phyloP scores from a whole-genome alignment of 208 protist genomes.

The Novymonas esmeraldas region DNA sequence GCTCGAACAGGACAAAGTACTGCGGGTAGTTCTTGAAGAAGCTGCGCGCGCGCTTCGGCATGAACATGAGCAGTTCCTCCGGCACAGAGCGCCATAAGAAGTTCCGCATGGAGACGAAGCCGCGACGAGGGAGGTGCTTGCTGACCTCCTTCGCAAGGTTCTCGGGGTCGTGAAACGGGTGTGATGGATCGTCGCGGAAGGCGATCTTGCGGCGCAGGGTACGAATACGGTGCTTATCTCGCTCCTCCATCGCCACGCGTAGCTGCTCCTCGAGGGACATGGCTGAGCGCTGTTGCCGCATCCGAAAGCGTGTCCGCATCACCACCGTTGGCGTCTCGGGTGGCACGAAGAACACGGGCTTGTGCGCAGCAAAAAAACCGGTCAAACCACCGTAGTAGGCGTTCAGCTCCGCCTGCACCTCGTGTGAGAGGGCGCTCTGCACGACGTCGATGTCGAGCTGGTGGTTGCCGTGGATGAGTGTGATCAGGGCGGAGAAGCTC shows the following conservation, averaged over 20 bases:
- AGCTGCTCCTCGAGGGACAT: slow-evolving; percentile 88
- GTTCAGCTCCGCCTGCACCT: slow-evolving; percentile 49
- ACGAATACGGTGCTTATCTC: slow-evolving; percentile 70
- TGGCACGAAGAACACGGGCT: slow-evolving; percentile 66
- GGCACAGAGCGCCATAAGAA: slow-evolving; percentile 73
- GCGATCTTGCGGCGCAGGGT: slow-evolving; percentile 79
- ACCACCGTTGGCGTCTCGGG: slow-evolving; percentile 63
- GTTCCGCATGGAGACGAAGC: slow-evolving; percentile 62
- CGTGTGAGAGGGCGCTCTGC: slow-evolving; percentile 33
- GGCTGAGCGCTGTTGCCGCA: slow-evolving; percentile 60
- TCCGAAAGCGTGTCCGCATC: slow-evolving; percentile 75
- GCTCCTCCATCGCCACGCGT: slow-evolving; percentile 53
- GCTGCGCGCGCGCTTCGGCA: slow-evolving; percentile 70
- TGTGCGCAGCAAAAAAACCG: slow-evolving; percentile 67
- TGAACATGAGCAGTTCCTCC: slow-evolving; percentile 75
- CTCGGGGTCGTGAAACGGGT: slow-evolving; percentile 89
- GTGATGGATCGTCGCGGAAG: slow-evolving; percentile 81
- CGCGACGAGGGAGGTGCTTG: slow-evolving; percentile 72
- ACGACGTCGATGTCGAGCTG: slow-evolving; percentile 52
- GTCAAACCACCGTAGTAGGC: slow-evolving; percentile 65
- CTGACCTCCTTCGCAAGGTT: slow-evolving; percentile 86
- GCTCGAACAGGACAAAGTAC: slow-evolving; percentile 89
- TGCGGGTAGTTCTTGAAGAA: slow-evolving; percentile 88
- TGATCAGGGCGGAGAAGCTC: slow-evolving; percentile 54
- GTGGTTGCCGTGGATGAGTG: slow-evolving; percentile 51